phyloP scores from a whole-genome alignment of 2,329 filamentous ascomycete genomes.

The Phaeosphaeriaceae sp. region DNA sequence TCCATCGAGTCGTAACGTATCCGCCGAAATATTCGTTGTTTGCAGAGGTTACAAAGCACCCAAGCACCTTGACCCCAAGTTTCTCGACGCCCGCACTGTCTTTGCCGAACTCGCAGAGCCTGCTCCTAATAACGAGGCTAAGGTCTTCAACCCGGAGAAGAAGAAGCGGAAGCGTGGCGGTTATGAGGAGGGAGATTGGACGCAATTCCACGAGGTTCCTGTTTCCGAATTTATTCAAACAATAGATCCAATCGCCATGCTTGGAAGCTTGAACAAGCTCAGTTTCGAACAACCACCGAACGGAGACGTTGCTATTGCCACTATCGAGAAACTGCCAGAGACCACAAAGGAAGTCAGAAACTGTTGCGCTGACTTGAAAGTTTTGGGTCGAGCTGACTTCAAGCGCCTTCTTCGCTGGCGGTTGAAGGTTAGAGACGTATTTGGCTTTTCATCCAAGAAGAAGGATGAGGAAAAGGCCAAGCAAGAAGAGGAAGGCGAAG shows the following conservation, averaged over 20 bases:
- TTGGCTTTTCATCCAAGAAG: slow-evolving; percentile 84
- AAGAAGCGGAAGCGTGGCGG: slow-evolving; percentile 98
- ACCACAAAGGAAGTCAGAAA: slow-evolving; percentile 67
- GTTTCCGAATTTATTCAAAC: slow-evolving; percentile 96
- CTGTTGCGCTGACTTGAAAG: slow-evolving; percentile 73
- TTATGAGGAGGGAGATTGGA: slow-evolving; percentile 96
- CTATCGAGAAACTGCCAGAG: slow-evolving; percentile 78
- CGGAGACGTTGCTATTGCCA: slow-evolving; percentile 81
- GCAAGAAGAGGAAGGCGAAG: slow-evolving; percentile 58
- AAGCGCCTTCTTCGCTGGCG: slow-evolving; percentile 89
- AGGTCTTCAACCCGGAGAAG: slow-evolving; percentile 95
- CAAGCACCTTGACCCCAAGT: slow-evolving; percentile 89
- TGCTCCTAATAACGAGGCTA: slow-evolving; percentile 93
- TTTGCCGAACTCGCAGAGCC: slow-evolving; percentile 90
- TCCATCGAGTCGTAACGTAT: slow-evolving; percentile 92
- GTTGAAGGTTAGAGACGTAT: slow-evolving; percentile 85
- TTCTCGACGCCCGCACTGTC: slow-evolving; percentile 86
- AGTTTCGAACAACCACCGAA: slow-evolving; percentile 81
- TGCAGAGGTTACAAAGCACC: slow-evolving; percentile 95
- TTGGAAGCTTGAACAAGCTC: slow-evolving; percentile 84
- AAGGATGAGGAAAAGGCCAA: slow-evolving; percentile 54
- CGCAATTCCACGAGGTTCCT: slow-evolving; percentile 85
- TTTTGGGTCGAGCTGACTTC: slow-evolving; percentile 93
- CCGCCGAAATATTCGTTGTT: slow-evolving; percentile 97
- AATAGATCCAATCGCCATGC: slow-evolving; percentile 87